phyloP scores from a whole-genome alignment of 2,329 filamentous ascomycete genomes.

The Teratosphaeria destructans region DNA sequence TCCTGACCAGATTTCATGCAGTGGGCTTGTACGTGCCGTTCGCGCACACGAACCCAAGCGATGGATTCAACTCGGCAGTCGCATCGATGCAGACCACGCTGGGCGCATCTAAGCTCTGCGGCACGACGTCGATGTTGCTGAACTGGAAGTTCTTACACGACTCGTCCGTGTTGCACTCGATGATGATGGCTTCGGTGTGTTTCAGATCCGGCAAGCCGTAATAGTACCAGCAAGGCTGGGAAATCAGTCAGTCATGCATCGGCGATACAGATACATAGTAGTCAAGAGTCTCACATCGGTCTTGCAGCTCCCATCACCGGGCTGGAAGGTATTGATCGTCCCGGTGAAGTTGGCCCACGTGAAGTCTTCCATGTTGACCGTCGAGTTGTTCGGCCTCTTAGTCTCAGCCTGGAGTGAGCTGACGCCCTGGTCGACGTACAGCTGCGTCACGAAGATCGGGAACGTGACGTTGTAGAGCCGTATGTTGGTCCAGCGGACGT shows the following conservation, averaged over 20 bases:
- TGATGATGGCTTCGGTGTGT: slow-evolving; percentile 33
- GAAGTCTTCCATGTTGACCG: slow-evolving; percentile 34
- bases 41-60: slow-evolving; percentile 13
- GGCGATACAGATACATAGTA: neutral
- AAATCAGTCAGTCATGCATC: neutral
- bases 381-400: slow-evolving; percentile 28
- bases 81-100: slow-evolving; percentile 16
- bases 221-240: slow-evolving; percentile 38
- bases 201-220: slow-evolving; percentile 28
- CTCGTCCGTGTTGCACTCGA: slow-evolving; percentile 32
- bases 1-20: neutral
- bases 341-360: slow-evolving; percentile 33
- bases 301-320: slow-evolving; percentile 35
- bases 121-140: slow-evolving; percentile 14
- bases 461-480: slow-evolving; percentile 35
- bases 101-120: slow-evolving; percentile 11
- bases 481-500: slow-evolving; percentile 37
- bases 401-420: slow-evolving; percentile 16
- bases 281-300: slow-evolving; percentile 17
- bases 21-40: slow-evolving; percentile 14
- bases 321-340: slow-evolving; percentile 32
- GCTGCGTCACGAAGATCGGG: slow-evolving; percentile 39
- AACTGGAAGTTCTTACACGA: slow-evolving; percentile 26
- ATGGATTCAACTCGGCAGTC: slow-evolving; percentile 12
- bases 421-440: slow-evolving; percentile 33